phyloP scores from a whole-genome alignment of 805 yeast genomes.

The Candida caryicola region DNA sequence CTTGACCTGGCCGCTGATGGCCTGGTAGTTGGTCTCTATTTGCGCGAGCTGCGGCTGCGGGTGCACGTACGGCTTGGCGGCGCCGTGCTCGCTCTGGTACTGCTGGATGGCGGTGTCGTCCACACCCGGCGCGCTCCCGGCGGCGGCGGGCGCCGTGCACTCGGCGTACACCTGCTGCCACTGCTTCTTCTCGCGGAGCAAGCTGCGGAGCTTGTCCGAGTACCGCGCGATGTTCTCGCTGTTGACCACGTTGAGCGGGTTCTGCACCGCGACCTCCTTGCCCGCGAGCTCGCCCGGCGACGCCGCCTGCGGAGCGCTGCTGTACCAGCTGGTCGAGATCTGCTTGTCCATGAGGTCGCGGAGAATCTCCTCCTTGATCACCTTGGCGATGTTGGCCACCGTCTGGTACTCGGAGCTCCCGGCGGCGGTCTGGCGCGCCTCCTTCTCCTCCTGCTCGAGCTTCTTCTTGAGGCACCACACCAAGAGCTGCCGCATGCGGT shows the following conservation, averaged over 20 bases:
- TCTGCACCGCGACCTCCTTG: constrained; percentile 45
- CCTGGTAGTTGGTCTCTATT: constrained; percentile 10
- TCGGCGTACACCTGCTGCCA: constrained; percentile 41
- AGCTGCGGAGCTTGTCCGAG: constrained; percentile 39
- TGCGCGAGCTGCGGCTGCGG: constrained; percentile 13
- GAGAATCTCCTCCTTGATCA: constrained; percentile 61
- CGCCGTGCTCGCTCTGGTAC: constrained; percentile 4
- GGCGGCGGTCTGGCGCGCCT: constrained; percentile 8
- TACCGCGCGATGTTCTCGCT: constrained; percentile 45
- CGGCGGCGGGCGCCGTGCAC: constrained; percentile 15
- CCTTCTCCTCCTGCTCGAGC: constrained; percentile 29
- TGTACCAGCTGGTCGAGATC: constrained; percentile 70
- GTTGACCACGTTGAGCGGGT: constrained; percentile 58
- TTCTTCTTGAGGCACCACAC: constrained; percentile 64
- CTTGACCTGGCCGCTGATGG: constrained; percentile 14
- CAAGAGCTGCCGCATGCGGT: constrained; percentile 64
- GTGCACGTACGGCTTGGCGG: constrained; percentile 13
- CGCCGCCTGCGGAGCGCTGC: constrained; percentile 24
- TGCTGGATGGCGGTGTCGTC: constrained; percentile 12
- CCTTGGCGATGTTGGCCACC: constrained; percentile 52
- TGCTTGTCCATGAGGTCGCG: constrained; percentile 57
- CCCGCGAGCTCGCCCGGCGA: constrained; percentile 19
- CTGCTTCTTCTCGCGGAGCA: constrained; percentile 45
- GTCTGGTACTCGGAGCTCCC: constrained; percentile 36
- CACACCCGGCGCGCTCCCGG: constrained; percentile 6